Evolutionary conservation across 495 filamentous ascomycete genomes (phyloP).

Genomic region (Aspergillus ostianus): DNA sequence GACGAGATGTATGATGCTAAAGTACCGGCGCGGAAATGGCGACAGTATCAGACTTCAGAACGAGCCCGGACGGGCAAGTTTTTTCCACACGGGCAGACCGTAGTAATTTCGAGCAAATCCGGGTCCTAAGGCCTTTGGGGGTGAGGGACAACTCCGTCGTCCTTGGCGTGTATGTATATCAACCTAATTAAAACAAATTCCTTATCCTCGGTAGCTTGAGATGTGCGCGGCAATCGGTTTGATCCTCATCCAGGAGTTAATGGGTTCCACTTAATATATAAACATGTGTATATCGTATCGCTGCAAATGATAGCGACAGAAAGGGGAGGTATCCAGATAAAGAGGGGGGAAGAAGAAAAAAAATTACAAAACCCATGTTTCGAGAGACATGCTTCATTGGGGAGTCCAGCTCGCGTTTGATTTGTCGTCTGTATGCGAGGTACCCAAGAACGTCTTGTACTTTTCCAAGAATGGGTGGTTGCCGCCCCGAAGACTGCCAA

Average conservation of each 20-base stretch:
- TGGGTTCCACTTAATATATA: neutral
- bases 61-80: neutral
- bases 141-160: neutral
- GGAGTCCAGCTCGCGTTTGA: slow-evolving; percentile 21
- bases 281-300: neutral
- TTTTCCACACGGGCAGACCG: slow-evolving; percentile 17
- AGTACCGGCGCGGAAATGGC: slow-evolving; percentile 43
- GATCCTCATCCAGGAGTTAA: neutral
- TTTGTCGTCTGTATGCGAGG: slow-evolving; percentile 22
- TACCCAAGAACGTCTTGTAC: slow-evolving; percentile 32
- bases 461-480: slow-evolving; percentile 41
- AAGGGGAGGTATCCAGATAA: neutral
- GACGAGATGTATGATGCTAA: slow-evolving; percentile 54
- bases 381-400: slow-evolving; percentile 12
- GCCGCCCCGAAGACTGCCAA: slow-evolving; percentile 39
- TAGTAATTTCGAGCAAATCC: neutral
- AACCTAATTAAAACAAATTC: neutral
- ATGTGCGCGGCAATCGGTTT: no score
- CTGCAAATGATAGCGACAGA: neutral
- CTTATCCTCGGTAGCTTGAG: neutral
- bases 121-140: neutral
- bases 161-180: neutral
- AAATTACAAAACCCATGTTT: neutral
- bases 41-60: slow-evolving; percentile 27
- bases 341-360: neutral